Conservation (phyloP, 164 flowering plant genomes). For the Chimonanthus salicifolius region DNA sequence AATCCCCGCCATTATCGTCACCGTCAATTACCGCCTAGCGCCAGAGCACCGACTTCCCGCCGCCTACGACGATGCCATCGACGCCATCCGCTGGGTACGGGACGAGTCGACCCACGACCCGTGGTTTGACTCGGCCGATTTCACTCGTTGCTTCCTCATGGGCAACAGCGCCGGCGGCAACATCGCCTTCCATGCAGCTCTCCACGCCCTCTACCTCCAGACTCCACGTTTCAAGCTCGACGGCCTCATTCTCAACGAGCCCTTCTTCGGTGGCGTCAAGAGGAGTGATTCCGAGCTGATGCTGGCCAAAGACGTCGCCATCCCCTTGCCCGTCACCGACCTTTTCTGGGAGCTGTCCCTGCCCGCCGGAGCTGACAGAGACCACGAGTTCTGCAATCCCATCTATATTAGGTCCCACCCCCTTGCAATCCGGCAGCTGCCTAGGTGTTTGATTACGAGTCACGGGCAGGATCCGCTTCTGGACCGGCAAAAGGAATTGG, state of each 20-base stretch:
- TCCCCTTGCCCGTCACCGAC: conserved; percentile 33
- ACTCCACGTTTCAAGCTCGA: not conserved
- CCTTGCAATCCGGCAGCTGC: conserved; percentile 33
- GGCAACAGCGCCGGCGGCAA: conserved; percentile 67
- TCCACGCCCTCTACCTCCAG: conserved; percentile 31
- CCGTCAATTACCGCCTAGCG: conserved; percentile 52
- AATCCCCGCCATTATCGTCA: conserved; percentile 23
- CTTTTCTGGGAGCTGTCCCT: conserved; percentile 47
- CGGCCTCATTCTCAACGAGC: not conserved
- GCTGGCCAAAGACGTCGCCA: not conserved
- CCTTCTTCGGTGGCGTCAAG: conserved; percentile 14
- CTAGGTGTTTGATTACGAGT: conserved; percentile 26
- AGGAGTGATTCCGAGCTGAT: conserved; percentile 34
- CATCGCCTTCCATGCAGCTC: conserved; percentile 44
- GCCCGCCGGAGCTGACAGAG: conserved; percentile 50
- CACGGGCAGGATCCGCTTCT: conserved; percentile 28
- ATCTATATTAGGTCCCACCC: conserved; percentile 20
- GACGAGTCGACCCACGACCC: conserved; percentile 19
- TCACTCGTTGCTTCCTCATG: conserved; percentile 42
- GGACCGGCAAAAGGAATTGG: conserved; percentile 28
- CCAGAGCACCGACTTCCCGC: conserved; percentile 61
- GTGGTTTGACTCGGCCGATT: conserved; percentile 49
- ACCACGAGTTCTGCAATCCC: conserved; percentile 50
- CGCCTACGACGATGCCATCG: conserved; percentile 50
- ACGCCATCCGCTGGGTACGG: conserved; percentile 31